phyloP scores from a whole-genome alignment of 1,284 basidiomycete genomes.

The Trametes hirsuta region DNA sequence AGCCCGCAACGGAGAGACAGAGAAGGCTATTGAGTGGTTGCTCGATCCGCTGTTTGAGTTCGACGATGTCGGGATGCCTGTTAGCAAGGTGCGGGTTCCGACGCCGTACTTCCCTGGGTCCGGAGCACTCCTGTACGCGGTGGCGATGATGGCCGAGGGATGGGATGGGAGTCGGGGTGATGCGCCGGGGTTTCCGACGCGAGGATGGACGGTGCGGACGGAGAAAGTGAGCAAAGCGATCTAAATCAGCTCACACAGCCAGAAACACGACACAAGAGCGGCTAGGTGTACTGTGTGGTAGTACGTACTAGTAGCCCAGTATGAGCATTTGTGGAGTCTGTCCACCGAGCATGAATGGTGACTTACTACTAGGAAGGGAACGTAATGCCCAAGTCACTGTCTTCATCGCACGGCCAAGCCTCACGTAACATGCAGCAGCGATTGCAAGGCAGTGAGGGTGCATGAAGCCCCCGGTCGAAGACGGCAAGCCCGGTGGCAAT shows the following conservation, averaged over 20 bases:
- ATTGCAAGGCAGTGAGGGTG: too few species aligned
- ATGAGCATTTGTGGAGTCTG: background rate
- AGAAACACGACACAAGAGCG: too few species aligned
- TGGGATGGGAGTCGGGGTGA: conserved; percentile 51
- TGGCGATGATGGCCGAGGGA: conserved; percentile 60
- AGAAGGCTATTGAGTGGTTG: conserved; percentile 57
- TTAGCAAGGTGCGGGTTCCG: conserved; percentile 59
- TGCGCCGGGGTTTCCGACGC: conserved; percentile 52
- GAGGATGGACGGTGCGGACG: conserved; percentile 48
- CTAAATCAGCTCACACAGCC: conserved; percentile 26
- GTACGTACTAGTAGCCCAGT: background rate
- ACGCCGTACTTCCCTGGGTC: conserved; percentile 66
- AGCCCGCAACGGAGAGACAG: conserved; percentile 52
- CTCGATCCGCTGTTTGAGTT: conserved; percentile 58
- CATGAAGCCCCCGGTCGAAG: too few species aligned
- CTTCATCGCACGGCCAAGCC: too few species aligned
- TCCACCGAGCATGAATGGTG: background rate
- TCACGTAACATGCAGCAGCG: too few species aligned
- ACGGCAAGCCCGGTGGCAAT: too few species aligned
- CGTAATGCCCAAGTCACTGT: too few species aligned
- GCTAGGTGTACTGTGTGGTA: too few species aligned
- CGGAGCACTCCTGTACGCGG: conserved; percentile 52
- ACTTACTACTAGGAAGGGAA: background rate
- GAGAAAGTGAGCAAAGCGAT: conserved; percentile 50
- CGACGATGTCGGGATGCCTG: conserved; percentile 63